Base-by-base conservation (phyloP, 331 rosid species). In the Rhamnella rubrinervis region DNA sequence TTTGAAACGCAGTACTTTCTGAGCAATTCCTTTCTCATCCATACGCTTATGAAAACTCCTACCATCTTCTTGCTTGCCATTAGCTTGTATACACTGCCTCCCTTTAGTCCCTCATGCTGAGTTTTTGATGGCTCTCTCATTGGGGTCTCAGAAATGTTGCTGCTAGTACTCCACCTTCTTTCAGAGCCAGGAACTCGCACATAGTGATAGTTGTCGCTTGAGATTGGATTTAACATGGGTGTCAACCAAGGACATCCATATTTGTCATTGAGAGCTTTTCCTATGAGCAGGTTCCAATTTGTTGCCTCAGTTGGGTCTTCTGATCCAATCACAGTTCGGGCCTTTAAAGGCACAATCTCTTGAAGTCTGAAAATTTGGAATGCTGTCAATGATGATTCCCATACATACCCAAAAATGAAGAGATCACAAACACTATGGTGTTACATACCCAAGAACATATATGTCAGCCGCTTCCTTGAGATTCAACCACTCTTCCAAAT, bases 11-110 rank as follows among this genome's bases (percentile, higher is more conserved):
- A 20, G 49, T 77, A 73, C 76, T 84, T 95, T 5, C 78, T 77
- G 38, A 83, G 67, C 75, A 91, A 61, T 61, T 89, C 88, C 67
- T 71, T 79, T 68, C 67, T 91, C 67, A 91, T 55, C 98, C 98
- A 95, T 40, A 95, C 96, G 63, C 95, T 87, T 8, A 86, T 68
- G 55, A 91, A 95, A 14, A 95, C 95, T 63, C 98, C 97, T 40
- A 95, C 99, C 99, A 91, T 91, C 83, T 95, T 91, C 87, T 91
- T 95, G 82, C 96, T 84, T 6, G 91, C 96, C 72, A 95, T 74
- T 11, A 84, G 71, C 63, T 55, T 74, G 79, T 87, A 95, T 77
- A 78, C 73, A 16, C 81, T 78, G 41, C 63, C 73, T 19, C 68
- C 71, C 49, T 52, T 58, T 18, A 56, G 59, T 25, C 53, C 75